A percentile compares a stretch with the other conserved stretches of the same genome.
These are phyloP conservation scores for Odontarrhena argentea DNA, from an alignment of 345 rosid genomes.

Conservation along the genomic window DNA sequence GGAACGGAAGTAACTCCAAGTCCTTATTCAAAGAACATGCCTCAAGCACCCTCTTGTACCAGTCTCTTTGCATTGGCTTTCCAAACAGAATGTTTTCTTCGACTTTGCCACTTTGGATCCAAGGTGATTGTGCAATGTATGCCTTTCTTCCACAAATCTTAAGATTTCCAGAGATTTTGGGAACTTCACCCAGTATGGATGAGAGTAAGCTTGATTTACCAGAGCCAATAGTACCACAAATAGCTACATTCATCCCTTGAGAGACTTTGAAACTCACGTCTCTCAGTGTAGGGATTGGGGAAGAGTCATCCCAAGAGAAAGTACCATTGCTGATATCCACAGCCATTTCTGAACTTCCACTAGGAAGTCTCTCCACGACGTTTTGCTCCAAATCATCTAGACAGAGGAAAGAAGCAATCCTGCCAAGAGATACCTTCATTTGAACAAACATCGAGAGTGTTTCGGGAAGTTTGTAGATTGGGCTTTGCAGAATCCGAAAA, in stretches of 20 bases:
- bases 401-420: conserved; percentile 60
- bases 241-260: conserved; percentile 62
- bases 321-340: conserved; percentile 48
- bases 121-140: conserved; percentile 72
- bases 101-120: conserved; percentile 83
- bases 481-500: conserved; percentile 50
- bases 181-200: conserved; percentile 70
- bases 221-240: conserved; percentile 75
- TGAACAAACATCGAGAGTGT: conserved; percentile 57
- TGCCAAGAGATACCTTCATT: conserved; percentile 61
- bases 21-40: conserved; percentile 66
- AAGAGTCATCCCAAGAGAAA: conserved; percentile 61
- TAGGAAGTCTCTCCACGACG: conserved; percentile 36
- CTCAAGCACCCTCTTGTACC: conserved; percentile 56
- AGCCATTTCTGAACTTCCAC: conserved; percentile 41
- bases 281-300: conserved; percentile 45
- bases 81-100: conserved; percentile 66
- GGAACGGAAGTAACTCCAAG: conserved; percentile 48
- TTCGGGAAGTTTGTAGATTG: conserved; percentile 59
- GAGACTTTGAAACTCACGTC: conserved; percentile 52
- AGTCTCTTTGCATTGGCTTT: conserved; percentile 48
- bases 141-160: conserved; percentile 63
- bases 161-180: conserved; percentile 55
- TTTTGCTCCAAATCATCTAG: conserved; percentile 58
- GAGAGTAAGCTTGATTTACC: conserved; percentile 75